Percentiles rank a stretch among this genome's conserved stretches.
These are phyloP conservation scores for Lentinula guzmanii DNA, from an alignment of 768 basidiomycete species.

Conservation along the genomic window DNA sequence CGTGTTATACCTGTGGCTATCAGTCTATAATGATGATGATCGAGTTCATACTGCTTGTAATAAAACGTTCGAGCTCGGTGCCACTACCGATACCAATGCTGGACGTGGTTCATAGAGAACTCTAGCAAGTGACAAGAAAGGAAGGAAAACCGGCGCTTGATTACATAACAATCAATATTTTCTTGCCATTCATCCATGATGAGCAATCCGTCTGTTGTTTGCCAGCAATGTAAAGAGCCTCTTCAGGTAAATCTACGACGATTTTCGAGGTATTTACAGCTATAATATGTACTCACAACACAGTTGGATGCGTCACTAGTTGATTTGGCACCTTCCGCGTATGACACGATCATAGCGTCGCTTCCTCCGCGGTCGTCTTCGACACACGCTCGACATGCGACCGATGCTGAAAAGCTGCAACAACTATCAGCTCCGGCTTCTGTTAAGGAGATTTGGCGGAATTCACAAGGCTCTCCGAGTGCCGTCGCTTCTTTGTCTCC, in stretches of 20 bases:
- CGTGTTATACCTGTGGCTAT: not conserved
- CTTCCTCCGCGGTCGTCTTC: constrained; percentile 39
- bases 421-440: constrained; percentile 42
- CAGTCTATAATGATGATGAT: not conserved
- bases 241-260: constrained; percentile 49
- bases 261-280: constrained; percentile 8
- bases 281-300: not conserved
- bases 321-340: constrained; percentile 79
- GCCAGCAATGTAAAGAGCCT: constrained; percentile 90
- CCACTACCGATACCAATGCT: not conserved
- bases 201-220: constrained; percentile 38
- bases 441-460: constrained; percentile 60
- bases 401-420: constrained; percentile 39
- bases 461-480: constrained; percentile 35
- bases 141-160: not conserved
- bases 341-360: constrained; percentile 75
- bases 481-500: constrained; percentile 38
- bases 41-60: not conserved
- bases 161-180: not conserved
- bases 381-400: constrained; percentile 26
- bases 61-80: not conserved
- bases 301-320: constrained; percentile 89
- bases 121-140: not conserved
- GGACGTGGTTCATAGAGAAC: not conserved
- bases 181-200: constrained; percentile 20